Conservation (phyloP, 2,329 filamentous ascomycete species). For the Apiospora koreana region DNA sequence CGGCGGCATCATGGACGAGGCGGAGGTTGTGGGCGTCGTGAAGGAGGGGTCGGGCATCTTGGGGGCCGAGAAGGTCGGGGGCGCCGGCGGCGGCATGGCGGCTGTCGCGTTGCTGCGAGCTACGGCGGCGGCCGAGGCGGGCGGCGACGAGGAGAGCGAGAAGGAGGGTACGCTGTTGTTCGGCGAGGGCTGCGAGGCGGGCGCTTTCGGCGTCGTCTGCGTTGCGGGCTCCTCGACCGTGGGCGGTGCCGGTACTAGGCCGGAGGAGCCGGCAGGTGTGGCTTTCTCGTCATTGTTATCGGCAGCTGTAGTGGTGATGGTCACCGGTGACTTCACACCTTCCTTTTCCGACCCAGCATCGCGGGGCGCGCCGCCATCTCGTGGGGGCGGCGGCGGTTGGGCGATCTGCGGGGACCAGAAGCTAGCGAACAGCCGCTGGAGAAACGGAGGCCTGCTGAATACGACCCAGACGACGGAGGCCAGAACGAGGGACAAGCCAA, state of each 20-base stretch:
- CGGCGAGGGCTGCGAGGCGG: conserved; percentile 24
- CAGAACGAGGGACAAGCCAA: conserved; percentile 64
- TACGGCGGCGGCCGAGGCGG: conserved; percentile 28
- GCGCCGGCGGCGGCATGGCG: conserved; percentile 13
- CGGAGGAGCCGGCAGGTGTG: not conserved
- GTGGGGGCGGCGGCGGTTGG: conserved; percentile 26
- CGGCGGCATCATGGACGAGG: conserved; percentile 19
- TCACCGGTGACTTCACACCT: conserved; percentile 25
- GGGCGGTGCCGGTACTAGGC: conserved; percentile 34
- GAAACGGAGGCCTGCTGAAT: conserved; percentile 53
- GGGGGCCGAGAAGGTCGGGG: conserved; percentile 17
- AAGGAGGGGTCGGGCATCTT: conserved; percentile 12
- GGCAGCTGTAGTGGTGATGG: conserved; percentile 19
- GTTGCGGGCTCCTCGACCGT: conserved; percentile 31
- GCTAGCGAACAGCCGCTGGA: conserved; percentile 41
- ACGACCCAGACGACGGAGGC: conserved; percentile 60
- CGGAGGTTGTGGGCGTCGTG: conserved; percentile 16
- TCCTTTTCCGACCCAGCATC: conserved; percentile 17
- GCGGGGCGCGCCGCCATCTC: not conserved
- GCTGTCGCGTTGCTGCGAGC: conserved; percentile 20
- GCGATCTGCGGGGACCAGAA: conserved; percentile 30
- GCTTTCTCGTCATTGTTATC: conserved; percentile 16
- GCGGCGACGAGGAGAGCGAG: conserved; percentile 38
- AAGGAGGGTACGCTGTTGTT: conserved; percentile 44
- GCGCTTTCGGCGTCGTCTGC: conserved; percentile 55